Conservation (phyloP, 2,329 filamentous ascomycete species). For the Stenocarpella maydis region DNA sequence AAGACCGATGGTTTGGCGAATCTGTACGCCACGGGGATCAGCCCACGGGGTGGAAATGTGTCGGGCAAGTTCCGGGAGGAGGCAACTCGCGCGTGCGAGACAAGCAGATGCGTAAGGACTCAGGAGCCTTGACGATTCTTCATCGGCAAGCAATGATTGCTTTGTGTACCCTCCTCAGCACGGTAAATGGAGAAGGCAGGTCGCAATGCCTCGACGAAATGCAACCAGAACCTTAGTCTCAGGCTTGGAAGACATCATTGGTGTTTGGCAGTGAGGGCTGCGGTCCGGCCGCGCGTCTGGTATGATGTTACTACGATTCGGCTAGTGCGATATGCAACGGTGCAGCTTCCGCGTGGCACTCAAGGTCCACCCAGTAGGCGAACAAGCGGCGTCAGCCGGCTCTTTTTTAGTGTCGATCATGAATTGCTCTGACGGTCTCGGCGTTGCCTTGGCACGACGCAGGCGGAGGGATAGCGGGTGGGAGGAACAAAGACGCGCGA, state of each 20-base stretch:
- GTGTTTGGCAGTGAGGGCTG: not conserved
- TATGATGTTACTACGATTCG: not conserved
- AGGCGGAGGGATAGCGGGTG: not conserved
- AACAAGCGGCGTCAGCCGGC: not conserved
- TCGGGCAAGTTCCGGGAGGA: not conserved
- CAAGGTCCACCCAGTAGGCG: not conserved
- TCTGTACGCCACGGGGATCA: not conserved
- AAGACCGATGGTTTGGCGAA: not conserved
- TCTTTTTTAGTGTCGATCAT: conserved; percentile 5
- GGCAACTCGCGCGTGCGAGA: not conserved
- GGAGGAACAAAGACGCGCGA: not conserved
- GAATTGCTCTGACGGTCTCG: not conserved
- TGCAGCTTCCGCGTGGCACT: not conserved
- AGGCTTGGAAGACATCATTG: not conserved
- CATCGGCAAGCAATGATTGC: too few relatives aligned
- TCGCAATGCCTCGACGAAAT: not conserved
- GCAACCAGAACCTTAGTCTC: not conserved
- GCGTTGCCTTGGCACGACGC: not conserved
- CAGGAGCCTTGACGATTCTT: not conserved
- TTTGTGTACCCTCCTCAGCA: not conserved
- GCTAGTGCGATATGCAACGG: not conserved
- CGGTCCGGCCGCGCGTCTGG: not conserved
- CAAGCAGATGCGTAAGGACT: not conserved
- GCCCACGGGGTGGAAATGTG: not conserved
- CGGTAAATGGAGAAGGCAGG: not conserved